phyloP scores from a whole-genome alignment of 1,139 yeast genomes.

The Blastobotrys capitulatus region DNA sequence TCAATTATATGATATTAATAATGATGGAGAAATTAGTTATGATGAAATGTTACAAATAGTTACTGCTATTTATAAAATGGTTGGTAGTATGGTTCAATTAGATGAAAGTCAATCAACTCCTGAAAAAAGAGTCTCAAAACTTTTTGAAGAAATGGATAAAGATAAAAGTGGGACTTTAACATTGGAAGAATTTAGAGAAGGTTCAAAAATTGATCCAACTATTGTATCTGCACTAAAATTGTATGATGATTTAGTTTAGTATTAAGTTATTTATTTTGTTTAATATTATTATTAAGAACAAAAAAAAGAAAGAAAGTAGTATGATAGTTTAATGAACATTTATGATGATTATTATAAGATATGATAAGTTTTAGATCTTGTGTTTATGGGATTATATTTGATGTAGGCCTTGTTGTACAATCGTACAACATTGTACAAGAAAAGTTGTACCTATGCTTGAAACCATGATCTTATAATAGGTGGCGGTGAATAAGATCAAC shows the following conservation, averaged over 20 bases:
- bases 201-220: constrained; percentile 77
- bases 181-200: constrained; percentile 76
- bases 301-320: background rate
- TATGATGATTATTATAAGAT: too few species aligned
- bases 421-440: too few species aligned
- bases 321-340: too few species aligned
- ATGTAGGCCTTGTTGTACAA: too few species aligned
- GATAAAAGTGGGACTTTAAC: constrained; percentile 63
- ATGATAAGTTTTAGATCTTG: too few species aligned
- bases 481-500: too few species aligned
- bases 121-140: constrained; percentile 75
- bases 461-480: too few species aligned
- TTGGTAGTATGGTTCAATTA: constrained; percentile 87
- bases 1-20: constrained; percentile 76
- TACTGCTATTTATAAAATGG: constrained; percentile 86
- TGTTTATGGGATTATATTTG: too few species aligned
- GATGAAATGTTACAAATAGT: constrained; percentile 77
- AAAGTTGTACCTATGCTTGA: too few species aligned
- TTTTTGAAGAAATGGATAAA: constrained; percentile 69
- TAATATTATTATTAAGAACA: background rate
- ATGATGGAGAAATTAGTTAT: constrained; percentile 68
- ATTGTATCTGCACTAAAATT: constrained; percentile 72
- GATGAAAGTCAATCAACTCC: constrained; percentile 95
- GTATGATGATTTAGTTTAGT: constrained; percentile 43
- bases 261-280: background rate